Evolutionary conservation across 495 filamentous ascomycete genomes (phyloP).

Genomic region (Podospora australis): DNA sequence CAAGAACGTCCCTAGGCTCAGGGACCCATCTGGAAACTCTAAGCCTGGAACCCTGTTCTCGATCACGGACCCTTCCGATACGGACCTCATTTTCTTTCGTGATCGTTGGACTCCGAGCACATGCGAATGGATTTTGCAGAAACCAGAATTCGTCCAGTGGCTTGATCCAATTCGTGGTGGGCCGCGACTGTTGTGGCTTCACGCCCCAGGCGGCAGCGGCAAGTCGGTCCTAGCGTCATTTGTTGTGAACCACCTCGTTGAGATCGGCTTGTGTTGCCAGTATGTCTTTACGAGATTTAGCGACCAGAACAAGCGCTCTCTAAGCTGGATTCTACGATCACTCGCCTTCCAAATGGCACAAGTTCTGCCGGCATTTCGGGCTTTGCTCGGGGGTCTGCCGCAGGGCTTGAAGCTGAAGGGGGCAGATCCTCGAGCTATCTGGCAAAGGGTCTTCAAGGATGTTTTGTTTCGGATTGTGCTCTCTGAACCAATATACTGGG

Average conservation of each 20-base stretch:
- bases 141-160: constrained; percentile 22
- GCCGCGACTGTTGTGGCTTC: constrained; percentile 25
- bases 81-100: constrained; percentile 33
- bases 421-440: constrained; percentile 27
- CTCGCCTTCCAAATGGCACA: constrained; percentile 31
- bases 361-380: too few species aligned
- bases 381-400: constrained; percentile 20
- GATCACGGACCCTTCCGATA: constrained; percentile 18
- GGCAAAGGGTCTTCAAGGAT: constrained; percentile 32
- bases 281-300: constrained; percentile 31
- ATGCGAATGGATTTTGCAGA: constrained; percentile 28
- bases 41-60: not conserved
- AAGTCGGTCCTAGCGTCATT: constrained; percentile 34
- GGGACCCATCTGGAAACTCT: not conserved
- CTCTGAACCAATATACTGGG: constrained; percentile 24
- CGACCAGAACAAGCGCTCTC: constrained; percentile 14
- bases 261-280: constrained; percentile 18
- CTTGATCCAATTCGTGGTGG: not conserved
- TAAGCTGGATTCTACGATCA: constrained; percentile 21
- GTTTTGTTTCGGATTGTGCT: constrained; percentile 22
- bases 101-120: constrained; percentile 33
- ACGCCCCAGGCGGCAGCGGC: constrained; percentile 24
- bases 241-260: constrained; percentile 24
- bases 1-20: not conserved
- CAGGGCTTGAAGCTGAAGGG: constrained; percentile 13